Evolutionary conservation across 805 yeast species (phyloP).

Genomic region (Kregervanrija fluxuum): DNA sequence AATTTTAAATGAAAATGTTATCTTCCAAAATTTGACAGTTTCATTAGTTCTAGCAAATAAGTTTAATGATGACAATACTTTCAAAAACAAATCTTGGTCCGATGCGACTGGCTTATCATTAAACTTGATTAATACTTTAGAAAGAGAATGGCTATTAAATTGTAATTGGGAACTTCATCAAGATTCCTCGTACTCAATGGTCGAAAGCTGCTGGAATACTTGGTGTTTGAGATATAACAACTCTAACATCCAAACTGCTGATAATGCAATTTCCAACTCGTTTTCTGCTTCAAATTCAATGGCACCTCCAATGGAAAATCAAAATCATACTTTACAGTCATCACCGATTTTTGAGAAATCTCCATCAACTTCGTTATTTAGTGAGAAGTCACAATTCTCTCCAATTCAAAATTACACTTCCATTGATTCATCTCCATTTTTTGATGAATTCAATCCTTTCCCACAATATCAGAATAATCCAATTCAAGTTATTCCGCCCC

Average conservation of each 20-base stretch:
- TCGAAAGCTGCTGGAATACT: conserved; percentile 31
- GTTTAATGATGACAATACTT: conserved; percentile 93
- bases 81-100: conserved; percentile 91
- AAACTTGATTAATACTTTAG: conserved; percentile 53
- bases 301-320: too few relatives aligned
- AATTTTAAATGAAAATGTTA: conserved; percentile 24
- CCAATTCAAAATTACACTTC: conserved; percentile 17
- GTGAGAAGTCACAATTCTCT: conserved; percentile 17
- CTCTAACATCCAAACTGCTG: background rate
- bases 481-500: background rate
- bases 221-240: conserved; percentile 27
- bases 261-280: too few relatives aligned
- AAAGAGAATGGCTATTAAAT: conserved; percentile 41
- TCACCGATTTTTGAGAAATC: conserved; percentile 3
- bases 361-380: conserved; percentile 16
- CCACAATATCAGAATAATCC: conserved; percentile 7
- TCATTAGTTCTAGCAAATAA: conserved; percentile 83
- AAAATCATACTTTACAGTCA: too few relatives aligned
- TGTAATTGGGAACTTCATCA: conserved; percentile 28
- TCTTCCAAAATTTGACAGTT: conserved; percentile 53
- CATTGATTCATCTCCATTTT: conserved; percentile 20
- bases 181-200: conserved; percentile 24
- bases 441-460: conserved; percentile 6
- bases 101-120: conserved; percentile 85
- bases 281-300: too few relatives aligned